These are phyloP conservation scores for Nemania sp. DNA, from an alignment of 2,329 filamentous ascomycete genomes.

Conservation along the genomic window DNA sequence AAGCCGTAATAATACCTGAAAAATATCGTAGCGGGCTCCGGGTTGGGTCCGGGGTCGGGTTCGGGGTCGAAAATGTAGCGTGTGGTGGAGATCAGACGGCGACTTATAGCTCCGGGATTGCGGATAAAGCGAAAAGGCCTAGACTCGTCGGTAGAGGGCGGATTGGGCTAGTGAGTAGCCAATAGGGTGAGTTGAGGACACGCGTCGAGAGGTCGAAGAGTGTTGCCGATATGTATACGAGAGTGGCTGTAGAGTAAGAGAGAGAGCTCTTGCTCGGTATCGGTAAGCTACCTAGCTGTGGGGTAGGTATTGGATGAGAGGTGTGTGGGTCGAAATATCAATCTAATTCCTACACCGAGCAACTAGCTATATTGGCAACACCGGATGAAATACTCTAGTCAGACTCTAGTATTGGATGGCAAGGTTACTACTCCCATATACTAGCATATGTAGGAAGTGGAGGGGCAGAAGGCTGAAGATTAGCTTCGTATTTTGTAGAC, in stretches of 20 bases:
- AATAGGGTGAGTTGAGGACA: conserved; percentile 16
- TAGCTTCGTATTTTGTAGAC: neutral
- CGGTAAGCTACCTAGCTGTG: neutral
- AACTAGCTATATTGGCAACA: conserved; percentile 3
- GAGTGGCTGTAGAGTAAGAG: no score
- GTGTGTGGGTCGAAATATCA: conserved; percentile 4
- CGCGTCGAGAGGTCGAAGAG: conserved; percentile 4
- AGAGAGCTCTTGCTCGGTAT: conserved; percentile 1
- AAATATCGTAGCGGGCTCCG: neutral
- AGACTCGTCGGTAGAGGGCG: conserved; percentile 21
- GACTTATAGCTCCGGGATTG: neutral
- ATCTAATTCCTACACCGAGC: neutral
- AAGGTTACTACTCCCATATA: conserved; percentile 7
- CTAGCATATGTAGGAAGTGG: conserved; percentile 14
- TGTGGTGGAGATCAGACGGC: neutral
- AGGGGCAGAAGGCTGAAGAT: conserved; percentile 35
- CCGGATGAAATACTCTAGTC: neutral
- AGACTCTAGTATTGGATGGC: neutral
- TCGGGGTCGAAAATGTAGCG: neutral
- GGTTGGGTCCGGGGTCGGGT: neutral
- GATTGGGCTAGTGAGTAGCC: conserved; percentile 21
- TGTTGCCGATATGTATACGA: conserved; percentile 1
- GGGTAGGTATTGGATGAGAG: neutral
- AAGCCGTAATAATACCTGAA: neutral
- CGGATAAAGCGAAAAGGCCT: conserved; percentile 14